phyloP scores from a whole-genome alignment of 164 flowering plant genomes.

The Macadamia integrifolia region DNA sequence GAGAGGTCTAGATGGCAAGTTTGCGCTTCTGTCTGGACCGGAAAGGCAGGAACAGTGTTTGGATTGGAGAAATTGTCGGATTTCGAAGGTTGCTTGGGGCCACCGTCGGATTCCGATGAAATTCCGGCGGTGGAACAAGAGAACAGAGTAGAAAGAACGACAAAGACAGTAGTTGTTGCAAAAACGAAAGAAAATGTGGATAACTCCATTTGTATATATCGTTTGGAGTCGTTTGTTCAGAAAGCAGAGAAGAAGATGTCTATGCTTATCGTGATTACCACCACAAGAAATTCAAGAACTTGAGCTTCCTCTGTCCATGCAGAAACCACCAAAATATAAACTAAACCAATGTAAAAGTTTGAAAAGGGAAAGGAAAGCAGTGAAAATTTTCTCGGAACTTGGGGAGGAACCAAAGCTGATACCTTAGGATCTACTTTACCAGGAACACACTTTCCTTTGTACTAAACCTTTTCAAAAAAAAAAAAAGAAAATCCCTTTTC shows the following conservation, averaged over 20 bases:
- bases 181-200: background rate
- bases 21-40: constrained; percentile 59
- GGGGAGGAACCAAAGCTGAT: background rate
- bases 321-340: background rate
- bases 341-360: background rate
- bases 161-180: background rate
- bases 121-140: constrained; percentile 24
- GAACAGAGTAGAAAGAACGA: constrained; percentile 5
- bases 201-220: background rate
- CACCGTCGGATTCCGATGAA: constrained; percentile 36
- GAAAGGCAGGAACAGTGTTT: constrained; percentile 81
- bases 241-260: background rate
- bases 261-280: too few relatives aligned
- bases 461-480: too few relatives aligned
- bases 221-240: too few relatives aligned
- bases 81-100: constrained; percentile 41
- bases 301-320: background rate
- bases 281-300: background rate
- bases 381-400: background rate
- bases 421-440: background rate
- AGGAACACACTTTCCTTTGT: background rate
- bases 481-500: background rate
- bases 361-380: background rate
- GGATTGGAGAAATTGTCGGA: constrained; percentile 43
- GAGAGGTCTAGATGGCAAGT: constrained; percentile 87